Evolutionary conservation across 2,329 filamentous ascomycete species (phyloP).

Genomic region (Fusarium sambucinum): DNA sequence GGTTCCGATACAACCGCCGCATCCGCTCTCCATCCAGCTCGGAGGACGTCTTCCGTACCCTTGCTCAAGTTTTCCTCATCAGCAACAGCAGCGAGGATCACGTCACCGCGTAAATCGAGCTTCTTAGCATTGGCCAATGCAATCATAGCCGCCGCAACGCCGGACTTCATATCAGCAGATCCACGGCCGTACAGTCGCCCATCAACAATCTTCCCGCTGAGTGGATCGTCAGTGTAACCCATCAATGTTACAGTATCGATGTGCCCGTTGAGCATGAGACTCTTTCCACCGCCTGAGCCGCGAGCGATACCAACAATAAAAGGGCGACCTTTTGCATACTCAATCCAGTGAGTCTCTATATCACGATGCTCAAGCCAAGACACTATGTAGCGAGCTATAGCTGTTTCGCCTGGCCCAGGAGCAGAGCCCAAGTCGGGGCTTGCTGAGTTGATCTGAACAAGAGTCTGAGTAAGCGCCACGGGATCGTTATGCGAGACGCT

Average conservation of each 20-base stretch:
- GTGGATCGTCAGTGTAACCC: constrained; percentile 60
- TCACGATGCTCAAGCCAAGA: constrained; percentile 65
- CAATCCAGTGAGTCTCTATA: constrained; percentile 64
- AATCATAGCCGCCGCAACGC: constrained; percentile 61
- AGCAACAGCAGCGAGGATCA: constrained; percentile 65
- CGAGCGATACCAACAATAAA: constrained; percentile 63
- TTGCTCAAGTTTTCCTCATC: constrained; percentile 65
- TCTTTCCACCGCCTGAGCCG: constrained; percentile 61
- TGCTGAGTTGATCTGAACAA: constrained; percentile 64
- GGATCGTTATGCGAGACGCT: constrained; percentile 58
- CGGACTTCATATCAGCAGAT: constrained; percentile 64
- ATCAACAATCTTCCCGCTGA: constrained; percentile 57
- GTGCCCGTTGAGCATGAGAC: constrained; percentile 66
- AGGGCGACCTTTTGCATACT: constrained; percentile 60
- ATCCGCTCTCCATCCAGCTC: constrained; percentile 65
- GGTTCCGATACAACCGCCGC: constrained; percentile 64
- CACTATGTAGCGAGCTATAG: constrained; percentile 60
- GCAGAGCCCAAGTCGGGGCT: constrained; percentile 58
- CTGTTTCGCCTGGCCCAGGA: constrained; percentile 60
- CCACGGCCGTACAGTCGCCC: constrained; percentile 61
- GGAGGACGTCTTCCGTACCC: constrained; percentile 63
- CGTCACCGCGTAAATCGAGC: constrained; percentile 59
- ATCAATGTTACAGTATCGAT: constrained; percentile 63
- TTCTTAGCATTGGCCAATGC: constrained; percentile 56
- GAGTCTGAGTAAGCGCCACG: constrained; percentile 57